phyloP scores from a whole-genome alignment of 176 grass and related monocot genomes.

The Lolium multiflorum region DNA sequence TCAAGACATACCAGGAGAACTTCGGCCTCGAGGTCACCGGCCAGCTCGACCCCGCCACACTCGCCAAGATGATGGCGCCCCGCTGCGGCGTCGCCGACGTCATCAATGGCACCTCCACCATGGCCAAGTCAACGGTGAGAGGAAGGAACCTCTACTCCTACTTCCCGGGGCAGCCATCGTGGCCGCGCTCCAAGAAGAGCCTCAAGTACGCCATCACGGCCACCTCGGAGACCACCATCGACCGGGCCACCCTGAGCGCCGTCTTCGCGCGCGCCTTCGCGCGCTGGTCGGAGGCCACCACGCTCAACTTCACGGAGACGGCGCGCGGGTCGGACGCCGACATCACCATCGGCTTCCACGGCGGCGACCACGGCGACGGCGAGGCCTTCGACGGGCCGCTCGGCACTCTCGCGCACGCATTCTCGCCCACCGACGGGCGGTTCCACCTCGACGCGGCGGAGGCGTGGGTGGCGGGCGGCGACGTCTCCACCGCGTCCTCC shows the following conservation, averaged over 20 bases:
- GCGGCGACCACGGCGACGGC: constrained; percentile 74
- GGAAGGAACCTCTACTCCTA: constrained; percentile 84
- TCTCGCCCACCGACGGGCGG: constrained; percentile 84
- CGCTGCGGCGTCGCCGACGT: constrained; percentile 91
- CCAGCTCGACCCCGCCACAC: constrained; percentile 58
- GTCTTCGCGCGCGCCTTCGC: constrained; percentile 82
- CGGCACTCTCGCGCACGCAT: constrained; percentile 89
- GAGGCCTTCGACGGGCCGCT: constrained; percentile 88
- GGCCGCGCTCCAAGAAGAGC: constrained; percentile 56
- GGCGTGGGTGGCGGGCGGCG: constrained; percentile 68
- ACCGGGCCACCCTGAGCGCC: constrained; percentile 35
- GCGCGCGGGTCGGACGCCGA: constrained; percentile 49
- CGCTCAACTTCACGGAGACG: constrained; percentile 76
- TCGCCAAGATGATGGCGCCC: constrained; percentile 69
- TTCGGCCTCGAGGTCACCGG: constrained; percentile 71
- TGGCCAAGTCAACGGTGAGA: constrained; percentile 9
- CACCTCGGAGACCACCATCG: constrained; percentile 62
- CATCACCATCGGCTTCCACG: constrained; percentile 80
- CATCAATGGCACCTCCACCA: constrained; percentile 69
- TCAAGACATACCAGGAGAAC: constrained; percentile 74
- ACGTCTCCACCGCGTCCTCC: constrained; percentile 44
- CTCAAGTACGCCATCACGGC: constrained; percentile 65
- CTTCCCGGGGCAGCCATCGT: constrained; percentile 66
- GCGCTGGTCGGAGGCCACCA: constrained; percentile 71
- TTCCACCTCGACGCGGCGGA: constrained; percentile 93